A percentile compares a stretch with the other conserved stretches of the same genome.
These are phyloP conservation scores for Hypoxylon rubiginosum DNA, from an alignment of 2,329 filamentous ascomycete genomes.

Conservation along the genomic window DNA sequence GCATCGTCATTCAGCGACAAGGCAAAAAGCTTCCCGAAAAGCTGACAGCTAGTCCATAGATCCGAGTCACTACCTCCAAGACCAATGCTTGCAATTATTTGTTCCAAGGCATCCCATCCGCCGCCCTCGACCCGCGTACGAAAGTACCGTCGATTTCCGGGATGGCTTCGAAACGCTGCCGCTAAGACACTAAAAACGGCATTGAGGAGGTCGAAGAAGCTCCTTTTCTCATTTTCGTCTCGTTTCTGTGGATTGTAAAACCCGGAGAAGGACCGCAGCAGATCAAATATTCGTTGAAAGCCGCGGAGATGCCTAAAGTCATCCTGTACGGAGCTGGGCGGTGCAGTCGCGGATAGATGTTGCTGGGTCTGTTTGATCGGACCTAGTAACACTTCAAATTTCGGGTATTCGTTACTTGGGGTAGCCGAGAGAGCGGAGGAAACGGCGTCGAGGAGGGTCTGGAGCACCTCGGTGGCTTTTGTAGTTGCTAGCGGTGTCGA, in stretches of 20 bases:
- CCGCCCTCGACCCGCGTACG: conserved; percentile 79
- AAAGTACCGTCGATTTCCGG: conserved; percentile 91
- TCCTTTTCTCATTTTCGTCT: conserved; percentile 71
- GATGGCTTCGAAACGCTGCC: conserved; percentile 80
- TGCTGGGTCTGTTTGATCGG: conserved; percentile 76
- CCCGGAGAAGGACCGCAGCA: conserved; percentile 78
- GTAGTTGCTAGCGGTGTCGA: conserved; percentile 68
- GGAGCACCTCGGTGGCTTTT: conserved; percentile 72
- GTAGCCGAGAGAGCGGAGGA: conserved; percentile 53
- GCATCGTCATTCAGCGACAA: conserved; percentile 85
- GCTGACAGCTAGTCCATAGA: conserved; percentile 74
- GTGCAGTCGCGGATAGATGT: conserved; percentile 63
- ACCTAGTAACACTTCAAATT: conserved; percentile 64
- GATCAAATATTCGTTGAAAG: conserved; percentile 79
- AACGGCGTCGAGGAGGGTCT: conserved; percentile 65
- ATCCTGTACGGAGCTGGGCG: conserved; percentile 73
- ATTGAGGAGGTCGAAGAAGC: conserved; percentile 78
- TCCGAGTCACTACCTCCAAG: conserved; percentile 76
- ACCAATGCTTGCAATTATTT: conserved; percentile 77
- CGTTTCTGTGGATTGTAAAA: conserved; percentile 79
- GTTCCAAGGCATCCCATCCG: conserved; percentile 83
- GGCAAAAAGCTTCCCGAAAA: conserved; percentile 85
- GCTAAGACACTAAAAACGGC: conserved; percentile 80
- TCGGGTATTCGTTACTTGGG: conserved; percentile 60
- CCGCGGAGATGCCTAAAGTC: conserved; percentile 85